Conservation (phyloP, 1,139 yeast species). For the Hemisphaericaspora xylofermentans region DNA sequence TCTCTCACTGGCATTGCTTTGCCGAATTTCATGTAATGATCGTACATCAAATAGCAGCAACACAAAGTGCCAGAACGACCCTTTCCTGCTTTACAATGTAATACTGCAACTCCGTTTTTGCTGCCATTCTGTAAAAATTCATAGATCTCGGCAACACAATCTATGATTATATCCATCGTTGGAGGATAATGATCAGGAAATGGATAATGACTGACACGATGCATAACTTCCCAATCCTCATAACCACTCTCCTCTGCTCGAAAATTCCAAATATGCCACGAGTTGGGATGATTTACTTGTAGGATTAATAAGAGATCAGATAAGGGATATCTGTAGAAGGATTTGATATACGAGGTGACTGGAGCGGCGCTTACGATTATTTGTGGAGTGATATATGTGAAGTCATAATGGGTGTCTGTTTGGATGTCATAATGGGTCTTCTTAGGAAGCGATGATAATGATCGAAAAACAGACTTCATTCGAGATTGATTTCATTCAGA, state of each 20-base stretch:
- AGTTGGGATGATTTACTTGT: conserved; percentile 43
- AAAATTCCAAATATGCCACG: conserved; percentile 77
- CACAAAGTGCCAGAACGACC: conserved; percentile 84
- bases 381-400: conserved; percentile 61
- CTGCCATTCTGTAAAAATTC: conserved; percentile 32
- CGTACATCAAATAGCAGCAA: conserved; percentile 66
- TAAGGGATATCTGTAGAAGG: conserved; percentile 56
- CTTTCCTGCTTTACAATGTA: conserved; percentile 91
- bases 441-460: conserved; percentile 27
- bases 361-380: conserved; percentile 78
- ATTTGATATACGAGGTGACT: conserved; percentile 41
- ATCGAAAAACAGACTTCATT: conserved; percentile 18
- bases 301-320: conserved; percentile 52
- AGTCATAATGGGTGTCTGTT: conserved; percentile 44
- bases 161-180: conserved; percentile 50
- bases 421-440: conserved; percentile 18
- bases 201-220: conserved; percentile 42
- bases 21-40: conserved; percentile 21
- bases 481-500: too few species aligned
- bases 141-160: conserved; percentile 46
- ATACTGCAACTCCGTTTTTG: conserved; percentile 51
- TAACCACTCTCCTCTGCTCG: conserved; percentile 61
- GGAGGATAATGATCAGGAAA: conserved; percentile 84
- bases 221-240: conserved; percentile 35
- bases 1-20: conserved; percentile 28